These are phyloP conservation scores for Hypholoma sublateritium DNA, from an alignment of 768 basidiomycete genomes.

Conservation along the genomic window DNA sequence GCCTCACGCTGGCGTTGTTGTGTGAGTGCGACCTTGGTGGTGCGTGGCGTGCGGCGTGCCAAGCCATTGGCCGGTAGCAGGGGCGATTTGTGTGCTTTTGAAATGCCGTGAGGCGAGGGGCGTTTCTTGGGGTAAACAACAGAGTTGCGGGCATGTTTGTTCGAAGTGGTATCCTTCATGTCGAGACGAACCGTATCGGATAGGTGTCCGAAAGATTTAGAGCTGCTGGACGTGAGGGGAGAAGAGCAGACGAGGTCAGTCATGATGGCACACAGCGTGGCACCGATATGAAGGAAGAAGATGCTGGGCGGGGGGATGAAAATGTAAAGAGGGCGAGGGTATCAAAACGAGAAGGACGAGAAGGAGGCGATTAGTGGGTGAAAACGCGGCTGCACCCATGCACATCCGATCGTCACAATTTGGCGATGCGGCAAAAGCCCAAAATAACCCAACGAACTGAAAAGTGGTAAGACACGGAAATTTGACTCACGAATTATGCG, in stretches of 20 bases:
- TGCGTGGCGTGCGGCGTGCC: conserved; percentile 63
- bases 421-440: conserved; percentile 3
- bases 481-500: conserved; percentile 16
- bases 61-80: conserved; percentile 49
- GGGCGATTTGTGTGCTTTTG: conserved; percentile 63
- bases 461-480: neutral
- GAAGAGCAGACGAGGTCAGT: conserved; percentile 23
- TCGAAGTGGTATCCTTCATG: conserved; percentile 79
- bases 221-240: conserved; percentile 32
- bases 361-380: conserved; percentile 1
- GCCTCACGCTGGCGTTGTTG: conserved; percentile 70
- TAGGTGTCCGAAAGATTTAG: conserved; percentile 42
- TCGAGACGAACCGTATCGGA: conserved; percentile 44
- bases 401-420: conserved; percentile 16
- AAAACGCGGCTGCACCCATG: conserved; percentile 5
- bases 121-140: conserved; percentile 82
- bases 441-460: conserved; percentile 4
- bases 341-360: conserved; percentile 3
- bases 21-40: conserved; percentile 56
- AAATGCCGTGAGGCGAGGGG: conserved; percentile 78
- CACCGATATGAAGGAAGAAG: conserved; percentile 22
- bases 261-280: conserved; percentile 23
- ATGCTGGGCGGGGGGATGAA: conserved; percentile 15
- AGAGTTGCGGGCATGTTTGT: conserved; percentile 60
- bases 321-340: conserved; percentile 2